phyloP scores from a whole-genome alignment of 2,329 filamentous ascomycete species.

The Trichoderma lentiforme region DNA sequence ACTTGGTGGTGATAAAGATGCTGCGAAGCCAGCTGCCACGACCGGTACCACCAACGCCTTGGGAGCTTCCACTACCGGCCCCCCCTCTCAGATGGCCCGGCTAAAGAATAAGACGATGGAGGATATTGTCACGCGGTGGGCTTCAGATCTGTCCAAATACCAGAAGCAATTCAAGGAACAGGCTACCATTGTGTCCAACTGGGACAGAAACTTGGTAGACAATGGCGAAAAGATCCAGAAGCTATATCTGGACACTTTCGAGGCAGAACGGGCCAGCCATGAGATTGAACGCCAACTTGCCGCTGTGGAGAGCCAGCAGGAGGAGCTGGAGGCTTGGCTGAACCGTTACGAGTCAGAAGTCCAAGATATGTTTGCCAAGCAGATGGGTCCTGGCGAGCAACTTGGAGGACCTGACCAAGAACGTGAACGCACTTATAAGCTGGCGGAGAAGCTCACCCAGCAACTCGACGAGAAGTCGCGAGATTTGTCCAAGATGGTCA shows the following conservation, averaged over 20 bases:
- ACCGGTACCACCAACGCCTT: slow-evolving; percentile 42
- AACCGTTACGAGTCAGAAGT: slow-evolving; percentile 91
- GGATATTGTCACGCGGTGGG: slow-evolving; percentile 96
- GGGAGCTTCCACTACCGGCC: slow-evolving; percentile 74
- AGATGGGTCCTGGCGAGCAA: slow-evolving; percentile 71
- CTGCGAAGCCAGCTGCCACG: slow-evolving; percentile 29
- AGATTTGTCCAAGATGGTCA: slow-evolving; percentile 92
- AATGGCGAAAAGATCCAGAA: slow-evolving; percentile 95
- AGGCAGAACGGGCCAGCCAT: slow-evolving; percentile 86
- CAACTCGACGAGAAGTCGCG: slow-evolving; percentile 90
- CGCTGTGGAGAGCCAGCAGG: slow-evolving; percentile 86
- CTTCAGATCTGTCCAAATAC: slow-evolving; percentile 89
- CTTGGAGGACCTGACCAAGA: slow-evolving; percentile 90
- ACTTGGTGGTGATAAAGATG: slow-evolving; percentile 31
- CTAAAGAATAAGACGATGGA: slow-evolving; percentile 99
- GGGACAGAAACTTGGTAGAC: slow-evolving; percentile 89
- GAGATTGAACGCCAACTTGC: slow-evolving; percentile 92
- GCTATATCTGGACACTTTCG: slow-evolving; percentile 85
- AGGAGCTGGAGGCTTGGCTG: slow-evolving; percentile 83
- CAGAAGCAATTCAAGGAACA: slow-evolving; percentile 95
- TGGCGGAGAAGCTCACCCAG: slow-evolving; percentile 89
- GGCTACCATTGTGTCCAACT: slow-evolving; percentile 78
- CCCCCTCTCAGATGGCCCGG: slow-evolving; percentile 79
- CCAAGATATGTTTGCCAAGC: slow-evolving; percentile 79
- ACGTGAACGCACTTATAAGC: slow-evolving; percentile 91